Percentiles rank a stretch among this genome's conserved stretches.
Evolutionary conservation across 2,329 filamentous ascomycete genomes (phyloP).

Genomic region (Paraphoma sp.): DNA sequence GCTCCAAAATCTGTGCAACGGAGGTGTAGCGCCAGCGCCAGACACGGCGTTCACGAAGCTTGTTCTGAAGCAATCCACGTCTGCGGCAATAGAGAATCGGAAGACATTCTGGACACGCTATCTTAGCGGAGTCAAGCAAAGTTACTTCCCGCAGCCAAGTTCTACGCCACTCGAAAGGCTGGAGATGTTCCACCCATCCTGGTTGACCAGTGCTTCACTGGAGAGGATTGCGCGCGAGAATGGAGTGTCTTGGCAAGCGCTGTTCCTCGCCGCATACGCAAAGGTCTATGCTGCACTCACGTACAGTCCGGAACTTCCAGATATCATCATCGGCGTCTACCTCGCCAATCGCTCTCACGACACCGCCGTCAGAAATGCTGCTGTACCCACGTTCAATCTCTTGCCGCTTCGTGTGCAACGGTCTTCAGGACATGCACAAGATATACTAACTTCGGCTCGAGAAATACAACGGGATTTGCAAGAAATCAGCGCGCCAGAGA

Average conservation of each 20-base stretch:
- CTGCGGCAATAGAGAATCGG: conserved; percentile 25
- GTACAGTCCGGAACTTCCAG: conserved; percentile 26
- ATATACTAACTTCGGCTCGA: conserved; percentile 60
- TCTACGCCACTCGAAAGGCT: conserved; percentile 36
- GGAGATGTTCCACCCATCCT: conserved; percentile 58
- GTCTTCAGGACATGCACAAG: conserved; percentile 20
- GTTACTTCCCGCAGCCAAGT: conserved; percentile 23
- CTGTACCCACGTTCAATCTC: conserved; percentile 79
- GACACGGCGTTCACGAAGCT: conserved; percentile 50
- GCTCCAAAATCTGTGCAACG: conserved; percentile 55
- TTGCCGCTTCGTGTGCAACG: conserved; percentile 70
- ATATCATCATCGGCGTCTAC: conserved; percentile 78
- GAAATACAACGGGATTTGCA: conserved; percentile 73
- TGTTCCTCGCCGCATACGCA: conserved; percentile 77
- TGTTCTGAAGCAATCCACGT: conserved; percentile 34
- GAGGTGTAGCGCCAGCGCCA: conserved; percentile 12
- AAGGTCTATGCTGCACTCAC: conserved; percentile 53
- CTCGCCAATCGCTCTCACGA: conserved; percentile 75
- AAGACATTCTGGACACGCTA: conserved; percentile 61
- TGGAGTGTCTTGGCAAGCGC: conserved; percentile 72
- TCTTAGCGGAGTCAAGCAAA: conserved; percentile 34
- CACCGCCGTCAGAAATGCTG: conserved; percentile 54
- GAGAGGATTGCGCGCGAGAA: conserved; percentile 51
- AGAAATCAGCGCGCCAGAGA: conserved; percentile 62
- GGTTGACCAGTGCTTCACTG: conserved; percentile 53